Evolutionary conservation across 176 grass and related monocot genomes (phyloP), one percentile per base, ranked within the genome.

Genomic region (Avena sativa): DNA sequence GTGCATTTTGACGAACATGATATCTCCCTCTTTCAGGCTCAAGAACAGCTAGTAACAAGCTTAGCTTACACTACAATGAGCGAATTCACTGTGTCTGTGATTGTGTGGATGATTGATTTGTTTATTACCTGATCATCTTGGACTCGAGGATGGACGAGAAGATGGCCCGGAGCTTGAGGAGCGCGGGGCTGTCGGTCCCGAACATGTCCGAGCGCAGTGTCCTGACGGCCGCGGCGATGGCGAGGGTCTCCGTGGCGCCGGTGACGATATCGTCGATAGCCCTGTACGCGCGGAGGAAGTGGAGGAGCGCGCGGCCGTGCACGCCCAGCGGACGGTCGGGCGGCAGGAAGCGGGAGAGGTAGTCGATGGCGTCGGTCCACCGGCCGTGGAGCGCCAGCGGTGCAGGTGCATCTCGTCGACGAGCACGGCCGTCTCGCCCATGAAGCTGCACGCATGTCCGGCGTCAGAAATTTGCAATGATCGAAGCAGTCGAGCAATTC

Each of bases 321-420:
- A 74, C 20, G 70, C 70, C 70, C 40, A 73, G 70, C 43, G 70
- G 43, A 23, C 20, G 70, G 70, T n/a, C 70, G 70, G 70, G 21
- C 70, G 70, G 70, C 40, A 73, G 70, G 43, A 48, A 73, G 20
- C 70, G 43, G 10, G 70, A 25, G 43, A 73, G 70, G 11, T 73
- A 73, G 0, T 23, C 5, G 20, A 73, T 14, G 43, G 70, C 43
- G 20, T 73, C 43, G 19, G 38, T 48, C 43, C 70, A 73, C 70
- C 43, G 43, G 70, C 70, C 43, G 17, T 73, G 20, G 8, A 73
- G 20, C 20, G 1, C 43, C 40, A 73, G 20, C 44, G 11, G 40
- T 73, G 43, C 43, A 73, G 43, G 20, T 48, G n/a, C 71, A 48
- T 3, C 11, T 14, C 43, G 11, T 25, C 43, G 20, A 73, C 23